A percentile compares a stretch with the other conserved stretches of the same genome.
phyloP scores from a whole-genome alignment of 1,139 yeast genomes.

The Casaregolazyma lundiana region DNA sequence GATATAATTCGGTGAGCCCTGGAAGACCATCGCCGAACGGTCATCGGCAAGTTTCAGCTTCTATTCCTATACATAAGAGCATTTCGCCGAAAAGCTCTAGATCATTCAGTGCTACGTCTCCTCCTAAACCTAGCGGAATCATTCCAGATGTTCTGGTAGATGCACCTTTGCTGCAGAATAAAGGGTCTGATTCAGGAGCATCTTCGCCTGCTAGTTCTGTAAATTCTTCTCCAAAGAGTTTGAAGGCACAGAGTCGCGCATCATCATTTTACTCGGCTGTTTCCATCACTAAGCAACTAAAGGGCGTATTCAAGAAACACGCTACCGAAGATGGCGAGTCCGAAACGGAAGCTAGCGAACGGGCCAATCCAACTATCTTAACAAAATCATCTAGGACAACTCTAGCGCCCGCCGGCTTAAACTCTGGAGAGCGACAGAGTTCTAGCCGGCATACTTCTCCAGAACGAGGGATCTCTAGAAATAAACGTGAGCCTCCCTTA shows the following conservation, averaged over 20 bases:
- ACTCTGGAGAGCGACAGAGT: neutral
- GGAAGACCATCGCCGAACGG: neutral
- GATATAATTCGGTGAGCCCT: neutral
- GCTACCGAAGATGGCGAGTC: neutral
- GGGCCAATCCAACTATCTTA: neutral
- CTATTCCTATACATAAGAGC: neutral
- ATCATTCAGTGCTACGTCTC: neutral
- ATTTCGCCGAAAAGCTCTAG: neutral
- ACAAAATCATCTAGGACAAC: neutral
- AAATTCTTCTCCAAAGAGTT: neutral
- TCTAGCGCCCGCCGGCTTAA: neutral
- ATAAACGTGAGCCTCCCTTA: neutral
- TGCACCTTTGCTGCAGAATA: too few species aligned
- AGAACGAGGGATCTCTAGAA: neutral
- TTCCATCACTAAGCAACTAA: slow-evolving; percentile 6
- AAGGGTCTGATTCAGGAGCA: too few species aligned
- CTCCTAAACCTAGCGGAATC: too few species aligned
- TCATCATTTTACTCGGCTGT: slow-evolving; percentile 4
- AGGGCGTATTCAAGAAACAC: slow-evolving; percentile 5
- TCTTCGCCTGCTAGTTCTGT: neutral
- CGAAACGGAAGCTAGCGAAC: neutral
- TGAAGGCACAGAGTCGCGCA: neutral
- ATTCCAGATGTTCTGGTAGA: too few species aligned
- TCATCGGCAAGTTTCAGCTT: neutral
- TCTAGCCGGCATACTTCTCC: neutral